These are phyloP conservation scores for Tulasnella sp. DNA, from an alignment of 768 basidiomycete genomes.

Conservation along the genomic window DNA sequence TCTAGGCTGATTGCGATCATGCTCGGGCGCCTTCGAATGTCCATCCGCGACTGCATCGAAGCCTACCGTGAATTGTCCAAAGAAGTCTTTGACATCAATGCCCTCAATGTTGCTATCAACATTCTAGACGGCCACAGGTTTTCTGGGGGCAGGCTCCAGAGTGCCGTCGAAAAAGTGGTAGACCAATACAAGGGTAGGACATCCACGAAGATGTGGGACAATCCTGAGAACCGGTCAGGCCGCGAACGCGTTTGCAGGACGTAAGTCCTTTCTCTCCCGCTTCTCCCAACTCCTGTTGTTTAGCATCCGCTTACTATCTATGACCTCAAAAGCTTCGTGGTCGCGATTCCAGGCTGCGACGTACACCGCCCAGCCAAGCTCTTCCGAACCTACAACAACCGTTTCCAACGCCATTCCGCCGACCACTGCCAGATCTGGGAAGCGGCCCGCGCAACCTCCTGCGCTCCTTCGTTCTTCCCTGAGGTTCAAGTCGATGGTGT, in stretches of 20 bases:
- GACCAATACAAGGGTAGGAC: not conserved
- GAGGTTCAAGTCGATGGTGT: not conserved
- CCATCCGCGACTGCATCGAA: not conserved
- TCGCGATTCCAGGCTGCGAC: conserved; percentile 9
- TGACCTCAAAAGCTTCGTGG: not conserved
- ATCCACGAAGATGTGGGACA: not conserved
- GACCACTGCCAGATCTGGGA: conserved; percentile 20
- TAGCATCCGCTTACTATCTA: not conserved
- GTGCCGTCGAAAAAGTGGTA: not conserved
- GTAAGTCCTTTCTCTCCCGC: not conserved
- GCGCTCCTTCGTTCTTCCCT: conserved; percentile 13
- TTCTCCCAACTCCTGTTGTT: not conserved
- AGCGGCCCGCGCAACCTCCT: not conserved
- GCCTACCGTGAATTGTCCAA: not conserved
- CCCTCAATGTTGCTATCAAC: not conserved
- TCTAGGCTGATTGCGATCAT: conserved; percentile 16
- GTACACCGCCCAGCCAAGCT: conserved; percentile 10
- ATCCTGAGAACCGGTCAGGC: not conserved
- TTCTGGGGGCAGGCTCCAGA: not conserved
- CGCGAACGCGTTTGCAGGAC: not conserved
- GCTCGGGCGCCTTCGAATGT: conserved; percentile 11
- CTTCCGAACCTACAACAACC: conserved; percentile 27
- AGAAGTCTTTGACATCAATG: not conserved
- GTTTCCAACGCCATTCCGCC: not conserved
- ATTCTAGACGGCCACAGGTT: not conserved